Conservation (phyloP, 495 filamentous ascomycete genomes). For the Podospora pseudocomata region DNA sequence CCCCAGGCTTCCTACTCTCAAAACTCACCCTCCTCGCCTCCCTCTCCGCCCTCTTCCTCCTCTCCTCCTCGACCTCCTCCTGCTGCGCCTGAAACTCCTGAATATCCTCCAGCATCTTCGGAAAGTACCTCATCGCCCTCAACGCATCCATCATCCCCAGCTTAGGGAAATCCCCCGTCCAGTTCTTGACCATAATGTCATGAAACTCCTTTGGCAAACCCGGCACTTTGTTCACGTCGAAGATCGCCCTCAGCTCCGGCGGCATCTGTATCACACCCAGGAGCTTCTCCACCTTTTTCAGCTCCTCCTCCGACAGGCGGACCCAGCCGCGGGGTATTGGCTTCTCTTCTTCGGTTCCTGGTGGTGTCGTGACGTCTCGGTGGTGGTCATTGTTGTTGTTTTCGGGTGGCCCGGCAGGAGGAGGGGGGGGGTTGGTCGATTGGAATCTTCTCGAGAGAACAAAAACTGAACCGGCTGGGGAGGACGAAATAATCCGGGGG, state of each 20-base stretch:
- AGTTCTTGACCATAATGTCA: slow-evolving; percentile 43
- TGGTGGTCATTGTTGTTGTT: neutral
- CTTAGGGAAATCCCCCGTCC: slow-evolving; percentile 54
- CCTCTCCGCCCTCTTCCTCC: slow-evolving; percentile 8
- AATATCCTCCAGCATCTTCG: slow-evolving; percentile 15
- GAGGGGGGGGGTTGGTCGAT: slow-evolving; percentile 19
- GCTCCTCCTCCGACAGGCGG: slow-evolving; percentile 31
- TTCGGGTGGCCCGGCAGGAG: neutral
- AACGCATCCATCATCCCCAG: slow-evolving; percentile 59
- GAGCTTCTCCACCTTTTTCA: slow-evolving; percentile 10
- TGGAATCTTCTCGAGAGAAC: slow-evolving; percentile 19
- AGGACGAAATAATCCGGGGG: slow-evolving; percentile 10
- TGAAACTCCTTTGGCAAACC: slow-evolving; percentile 32
- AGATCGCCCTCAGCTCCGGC: slow-evolving; percentile 1
- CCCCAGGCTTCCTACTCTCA: slow-evolving; percentile 10
- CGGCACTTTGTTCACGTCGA: slow-evolving; percentile 17
- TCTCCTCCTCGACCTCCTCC: neutral
- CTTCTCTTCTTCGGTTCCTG: slow-evolving; percentile 8
- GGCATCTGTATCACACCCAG: neutral
- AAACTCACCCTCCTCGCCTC: slow-evolving; percentile 18
- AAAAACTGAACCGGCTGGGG: slow-evolving; percentile 12
- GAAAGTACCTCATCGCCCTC: slow-evolving; percentile 14
- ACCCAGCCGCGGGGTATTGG: slow-evolving; percentile 36
- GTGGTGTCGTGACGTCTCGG: neutral
- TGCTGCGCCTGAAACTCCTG: slow-evolving; percentile 5